Evolutionary conservation across 805 yeast genomes (phyloP), one percentile per base, ranked within the genome.

Genomic region (Yarrowia sp.): DNA sequence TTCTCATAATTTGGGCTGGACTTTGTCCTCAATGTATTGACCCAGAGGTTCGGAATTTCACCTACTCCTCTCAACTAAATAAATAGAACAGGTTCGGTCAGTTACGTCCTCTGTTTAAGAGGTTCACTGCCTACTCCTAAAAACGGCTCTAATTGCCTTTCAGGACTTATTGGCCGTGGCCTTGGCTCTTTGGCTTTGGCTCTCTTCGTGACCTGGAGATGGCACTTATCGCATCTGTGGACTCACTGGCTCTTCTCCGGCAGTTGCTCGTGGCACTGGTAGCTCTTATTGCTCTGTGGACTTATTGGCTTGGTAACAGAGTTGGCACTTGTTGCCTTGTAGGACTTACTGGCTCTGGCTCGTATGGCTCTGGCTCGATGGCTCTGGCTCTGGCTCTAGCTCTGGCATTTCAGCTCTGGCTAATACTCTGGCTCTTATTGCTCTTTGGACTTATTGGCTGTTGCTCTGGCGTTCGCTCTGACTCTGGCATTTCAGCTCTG

Each of bases 31-130:
- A 9, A 44, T 44, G 4, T 44, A 44, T 44, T 44, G 5, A 44
- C 24, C 47, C 19, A 44, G 47, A 44, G 47, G 47, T 44, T 44
- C 47, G 47, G 47, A 44, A 12, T 44, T 20, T 44, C 47, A 19
- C 47, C 24, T 44, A 44, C 47, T 44, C 47, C 47, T 44, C 47
- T 36, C 15, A 39, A 39, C 43, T 39, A 39, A 39, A 39, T 39
- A 39, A 39, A 24, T 24, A 24, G 30, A 24, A 10, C 43, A 39
- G 43, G 43, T 39, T 39, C 43, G 43, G 43, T 36, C 43, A 39
- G 43, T 14, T 39, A 39, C 43, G 13, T 39, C 43, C 43, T 39
- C 43, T 39, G 38, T 9, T 12, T 9, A 36, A 36, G 38, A 36
- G 38, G 38, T 36, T 36, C 38, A 12, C 38, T 36, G 38, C 38